Conservation (phyloP, 495 filamentous ascomycete species). For the Trypethelium eluteriae region DNA sequence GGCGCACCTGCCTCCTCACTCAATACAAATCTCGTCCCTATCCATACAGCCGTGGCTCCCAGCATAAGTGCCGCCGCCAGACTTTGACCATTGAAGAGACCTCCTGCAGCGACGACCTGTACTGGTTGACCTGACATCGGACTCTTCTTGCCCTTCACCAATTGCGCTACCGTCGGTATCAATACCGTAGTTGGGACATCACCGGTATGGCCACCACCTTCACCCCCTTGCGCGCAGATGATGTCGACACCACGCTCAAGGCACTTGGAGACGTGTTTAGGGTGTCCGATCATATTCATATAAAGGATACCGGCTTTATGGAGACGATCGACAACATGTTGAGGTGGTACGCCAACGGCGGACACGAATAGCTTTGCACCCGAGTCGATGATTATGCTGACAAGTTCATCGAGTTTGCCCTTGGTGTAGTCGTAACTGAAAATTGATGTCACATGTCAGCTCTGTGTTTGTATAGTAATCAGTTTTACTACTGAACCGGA, state of each 20-base stretch:
- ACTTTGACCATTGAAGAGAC: constrained; percentile 86
- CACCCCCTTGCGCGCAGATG: constrained; percentile 89
- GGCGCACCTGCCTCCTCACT: constrained; percentile 89
- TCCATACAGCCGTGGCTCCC: constrained; percentile 87
- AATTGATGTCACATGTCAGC: constrained; percentile 9
- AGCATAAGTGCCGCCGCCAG: constrained; percentile 88
- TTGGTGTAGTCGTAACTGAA: constrained; percentile 90
- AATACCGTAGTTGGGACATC: constrained; percentile 82
- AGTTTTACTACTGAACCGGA: neutral
- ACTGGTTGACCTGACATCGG: constrained; percentile 80
- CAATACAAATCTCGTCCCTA: constrained; percentile 92
- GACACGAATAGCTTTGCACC: constrained; percentile 91
- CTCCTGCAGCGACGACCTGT: constrained; percentile 87
- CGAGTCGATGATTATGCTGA: constrained; percentile 86
- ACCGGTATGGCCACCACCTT: constrained; percentile 83
- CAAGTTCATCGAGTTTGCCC: constrained; percentile 86
- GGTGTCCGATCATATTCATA: constrained; percentile 99
- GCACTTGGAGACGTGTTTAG: constrained; percentile 94
- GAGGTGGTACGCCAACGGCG: constrained; percentile 89
- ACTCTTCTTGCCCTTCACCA: constrained; percentile 72
- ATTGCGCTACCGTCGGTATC: constrained; percentile 81
- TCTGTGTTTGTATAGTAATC: constrained; percentile 12
- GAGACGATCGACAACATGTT: constrained; percentile 76
- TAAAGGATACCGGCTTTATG: constrained; percentile 82
- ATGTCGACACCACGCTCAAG: constrained; percentile 82